phyloP scores from a whole-genome alignment of 495 filamentous ascomycete species.

The Neurospora tetraspora region DNA sequence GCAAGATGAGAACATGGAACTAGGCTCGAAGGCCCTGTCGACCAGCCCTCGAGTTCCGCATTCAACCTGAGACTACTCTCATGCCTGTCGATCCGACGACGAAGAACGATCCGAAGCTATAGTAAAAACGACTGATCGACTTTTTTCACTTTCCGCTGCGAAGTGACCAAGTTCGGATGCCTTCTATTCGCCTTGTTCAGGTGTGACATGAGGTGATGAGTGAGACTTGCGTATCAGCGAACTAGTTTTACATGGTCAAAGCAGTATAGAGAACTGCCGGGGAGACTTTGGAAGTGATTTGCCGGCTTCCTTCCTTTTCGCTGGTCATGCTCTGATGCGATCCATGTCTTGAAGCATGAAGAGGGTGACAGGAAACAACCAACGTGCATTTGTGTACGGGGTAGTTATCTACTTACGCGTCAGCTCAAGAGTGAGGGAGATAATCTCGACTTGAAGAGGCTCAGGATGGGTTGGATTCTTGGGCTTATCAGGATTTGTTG shows the following conservation, averaged over 20 bases:
- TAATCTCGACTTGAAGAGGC: not conserved
- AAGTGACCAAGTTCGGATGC: not conserved
- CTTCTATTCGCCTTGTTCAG: not conserved
- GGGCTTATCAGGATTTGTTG: not conserved
- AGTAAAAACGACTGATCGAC: not conserved
- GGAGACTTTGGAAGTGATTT: not conserved
- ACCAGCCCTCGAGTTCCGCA: not conserved
- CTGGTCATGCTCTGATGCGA: not conserved
- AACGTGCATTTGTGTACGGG: not conserved
- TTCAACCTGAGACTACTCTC: not conserved
- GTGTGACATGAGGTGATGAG: not conserved
- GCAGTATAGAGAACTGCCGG: not conserved
- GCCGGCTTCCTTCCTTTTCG: not conserved
- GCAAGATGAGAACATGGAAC: not conserved
- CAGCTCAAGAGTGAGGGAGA: not conserved
- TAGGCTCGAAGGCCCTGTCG: not conserved
- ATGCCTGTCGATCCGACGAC: not conserved
- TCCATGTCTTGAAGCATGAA: not conserved
- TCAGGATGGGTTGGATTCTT: not conserved
- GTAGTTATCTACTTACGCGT: not conserved
- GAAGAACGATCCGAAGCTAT: not conserved
- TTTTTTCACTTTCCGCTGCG: not conserved
- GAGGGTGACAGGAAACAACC: not conserved
- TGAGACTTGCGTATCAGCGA: not conserved
- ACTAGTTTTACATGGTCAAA: not conserved